Evolutionary conservation across 768 basidiomycete species (phyloP).

Genomic region (Russula earlei): DNA sequence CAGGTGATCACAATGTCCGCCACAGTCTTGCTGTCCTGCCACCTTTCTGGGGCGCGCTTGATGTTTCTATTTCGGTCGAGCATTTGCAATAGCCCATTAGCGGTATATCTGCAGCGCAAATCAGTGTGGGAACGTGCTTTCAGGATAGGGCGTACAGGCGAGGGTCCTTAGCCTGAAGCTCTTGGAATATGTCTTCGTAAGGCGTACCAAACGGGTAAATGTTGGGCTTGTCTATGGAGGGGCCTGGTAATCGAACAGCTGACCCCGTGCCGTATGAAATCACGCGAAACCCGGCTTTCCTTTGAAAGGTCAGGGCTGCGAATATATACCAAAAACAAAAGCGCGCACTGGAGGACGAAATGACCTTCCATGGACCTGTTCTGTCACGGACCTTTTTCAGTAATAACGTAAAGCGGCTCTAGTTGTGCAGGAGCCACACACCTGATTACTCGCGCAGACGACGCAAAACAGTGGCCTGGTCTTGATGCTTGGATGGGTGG

Average conservation of each 20-base stretch:
- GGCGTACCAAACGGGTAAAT: constrained; percentile 96
- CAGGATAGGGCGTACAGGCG: constrained; percentile 49
- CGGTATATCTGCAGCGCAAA: constrained; percentile 63
- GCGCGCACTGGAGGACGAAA: constrained; percentile 71
- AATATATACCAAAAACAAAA: background rate
- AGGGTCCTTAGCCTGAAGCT: constrained; percentile 73
- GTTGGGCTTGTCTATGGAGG: constrained; percentile 95
- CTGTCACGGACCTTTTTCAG: constrained; percentile 32
- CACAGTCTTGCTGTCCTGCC: constrained; percentile 84
- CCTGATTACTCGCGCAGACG: constrained; percentile 99
- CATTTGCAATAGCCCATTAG: constrained; percentile 93
- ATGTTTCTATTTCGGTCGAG: constrained; percentile 89
- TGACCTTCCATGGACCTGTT: constrained; percentile 99
- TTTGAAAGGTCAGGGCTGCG: constrained; percentile 26
- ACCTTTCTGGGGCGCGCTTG: constrained; percentile 89
- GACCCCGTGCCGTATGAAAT: constrained; percentile 95
- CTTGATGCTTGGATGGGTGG: constrained; percentile 36
- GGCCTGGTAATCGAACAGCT: constrained; percentile 90
- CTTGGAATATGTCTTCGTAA: constrained; percentile 91
- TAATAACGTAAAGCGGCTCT: background rate
- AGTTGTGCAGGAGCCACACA: constrained; percentile 29
- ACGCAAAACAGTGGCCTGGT: constrained; percentile 86
- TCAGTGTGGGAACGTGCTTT: background rate
- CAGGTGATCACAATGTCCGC: constrained; percentile 99
- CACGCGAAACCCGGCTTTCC: constrained; percentile 86